Evolutionary conservation across 805 yeast genomes (phyloP).

Genomic region (Brettanomyces sp.): DNA sequence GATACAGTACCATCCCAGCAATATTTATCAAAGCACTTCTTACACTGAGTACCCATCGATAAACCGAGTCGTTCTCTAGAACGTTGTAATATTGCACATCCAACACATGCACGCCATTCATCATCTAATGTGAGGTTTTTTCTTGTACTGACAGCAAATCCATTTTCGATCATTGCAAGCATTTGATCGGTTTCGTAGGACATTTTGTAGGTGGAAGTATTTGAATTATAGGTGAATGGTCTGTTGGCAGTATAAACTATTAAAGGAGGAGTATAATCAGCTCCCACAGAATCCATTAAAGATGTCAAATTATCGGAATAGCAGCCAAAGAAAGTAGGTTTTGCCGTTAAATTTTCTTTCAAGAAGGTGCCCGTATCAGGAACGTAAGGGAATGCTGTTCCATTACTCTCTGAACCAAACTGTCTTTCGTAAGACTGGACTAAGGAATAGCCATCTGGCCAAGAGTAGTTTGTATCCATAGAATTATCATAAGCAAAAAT

Average conservation of each 20-base stretch:
- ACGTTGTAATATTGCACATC: constrained; percentile 77
- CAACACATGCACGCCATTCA: constrained; percentile 67
- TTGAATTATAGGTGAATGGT: constrained; percentile 55
- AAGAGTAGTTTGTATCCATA: constrained; percentile 47
- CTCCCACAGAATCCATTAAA: constrained; percentile 30
- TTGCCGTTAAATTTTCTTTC: constrained; percentile 49
- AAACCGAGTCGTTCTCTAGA: constrained; percentile 58
- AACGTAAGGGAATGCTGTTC: constrained; percentile 69
- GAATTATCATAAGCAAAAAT: constrained; percentile 60
- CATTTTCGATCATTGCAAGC: constrained; percentile 56
- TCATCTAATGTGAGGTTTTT: constrained; percentile 57
- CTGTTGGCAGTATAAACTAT: constrained; percentile 71
- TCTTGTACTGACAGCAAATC: constrained; percentile 61
- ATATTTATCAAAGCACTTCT: constrained; percentile 57
- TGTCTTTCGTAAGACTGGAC: constrained; percentile 51
- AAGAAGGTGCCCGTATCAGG: constrained; percentile 60
- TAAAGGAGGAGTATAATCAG: constrained; percentile 51
- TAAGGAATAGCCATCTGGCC: constrained; percentile 66
- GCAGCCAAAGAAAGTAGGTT: constrained; percentile 81
- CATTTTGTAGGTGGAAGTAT: constrained; percentile 66
- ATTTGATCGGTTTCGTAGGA: constrained; percentile 51
- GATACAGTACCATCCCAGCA: constrained; percentile 42
- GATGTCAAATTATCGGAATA: constrained; percentile 52
- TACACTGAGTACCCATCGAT: constrained; percentile 61
- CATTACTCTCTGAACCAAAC: constrained; percentile 40